Evolutionary conservation across 345 rosid genomes (phyloP), one percentile per base, ranked within the genome.

Genomic region (Eucalyptus tenuipes): DNA sequence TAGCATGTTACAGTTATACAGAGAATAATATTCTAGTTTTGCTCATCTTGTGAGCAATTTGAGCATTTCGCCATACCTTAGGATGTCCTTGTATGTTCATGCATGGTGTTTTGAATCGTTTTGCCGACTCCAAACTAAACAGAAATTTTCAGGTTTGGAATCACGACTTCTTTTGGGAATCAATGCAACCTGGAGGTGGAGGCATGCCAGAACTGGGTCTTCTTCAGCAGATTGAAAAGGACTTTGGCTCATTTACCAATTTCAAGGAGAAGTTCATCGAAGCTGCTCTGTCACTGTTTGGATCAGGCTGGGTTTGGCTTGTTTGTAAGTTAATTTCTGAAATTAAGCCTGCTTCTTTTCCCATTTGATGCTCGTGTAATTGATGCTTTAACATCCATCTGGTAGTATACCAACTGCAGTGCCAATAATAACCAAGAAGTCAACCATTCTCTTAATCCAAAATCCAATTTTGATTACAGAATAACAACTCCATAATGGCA

Each of bases 221-320:
- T 82, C 99, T 96, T 91, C 92, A 93, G 87, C 99, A 97, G 94
- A 96, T 97, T 91, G 99, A 97, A 90, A 97, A 96, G 89, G 99
- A 97, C 93, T 97, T 97, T 59, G 96, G 95, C 88, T 97, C 98
- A 88, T 97, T 93, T 84, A 87, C 94, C 85, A 95, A 97, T 91
- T 97, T 97, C 91, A 96, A 92, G 92, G 97, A 95, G 52, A 94
- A 92, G 86, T 97, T 97, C 85, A 87, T 90, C 8, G 95, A 95
- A 89, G 87, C 95, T 48, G 97, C 99, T 89, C 94, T 96, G 81
- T 88, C 96, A 80, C 88, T 92, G 55, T 96, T 96, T 92, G 98
- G 99, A 88, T 96, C 99, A 86, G 97, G 98, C 89, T 97, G 99
- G 98, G 93, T 97, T 90, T 97, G 99, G 99, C 99, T 97, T 40